Conservation (phyloP, 768 basidiomycete genomes). For the Boletus tomentosulus region DNA sequence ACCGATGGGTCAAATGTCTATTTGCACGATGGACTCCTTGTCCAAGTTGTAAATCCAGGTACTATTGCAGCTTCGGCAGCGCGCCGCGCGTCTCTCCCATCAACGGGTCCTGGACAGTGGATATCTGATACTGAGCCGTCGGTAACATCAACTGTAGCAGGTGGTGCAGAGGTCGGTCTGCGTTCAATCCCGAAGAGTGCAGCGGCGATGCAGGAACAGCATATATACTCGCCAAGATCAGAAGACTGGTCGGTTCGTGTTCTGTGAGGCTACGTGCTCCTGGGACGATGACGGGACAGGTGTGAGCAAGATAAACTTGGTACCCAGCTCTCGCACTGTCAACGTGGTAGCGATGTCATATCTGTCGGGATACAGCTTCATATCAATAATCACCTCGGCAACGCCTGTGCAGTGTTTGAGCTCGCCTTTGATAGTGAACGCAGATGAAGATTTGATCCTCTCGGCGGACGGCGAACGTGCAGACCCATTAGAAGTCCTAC, state of each 20-base stretch:
- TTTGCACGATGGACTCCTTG: constrained; percentile 51
- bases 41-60: constrained; percentile 61
- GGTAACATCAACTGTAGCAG: constrained; percentile 75
- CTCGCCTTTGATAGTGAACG: constrained; percentile 60
- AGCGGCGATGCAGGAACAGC: constrained; percentile 80
- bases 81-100: constrained; percentile 63
- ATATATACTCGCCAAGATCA: constrained; percentile 56
- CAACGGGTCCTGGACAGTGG: constrained; percentile 77
- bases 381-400: constrained; percentile 76
- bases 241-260: constrained; percentile 34
- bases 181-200: constrained; percentile 65
- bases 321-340: constrained; percentile 36
- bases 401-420: constrained; percentile 63
- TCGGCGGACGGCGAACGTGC: constrained; percentile 34
- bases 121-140: constrained; percentile 74
- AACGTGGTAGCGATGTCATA: constrained; percentile 54
- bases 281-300: constrained; percentile 4
- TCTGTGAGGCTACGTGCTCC: neutral
- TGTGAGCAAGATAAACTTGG: constrained; percentile 36
- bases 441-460: constrained; percentile 37
- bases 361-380: constrained; percentile 75
- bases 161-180: constrained; percentile 59
- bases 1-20: constrained; percentile 50
- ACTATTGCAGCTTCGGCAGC: constrained; percentile 68
- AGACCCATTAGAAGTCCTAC: constrained; percentile 22